These are phyloP conservation scores for Chlorophyllum brunneum DNA, from an alignment of 768 basidiomycete genomes.

Conservation along the genomic window DNA sequence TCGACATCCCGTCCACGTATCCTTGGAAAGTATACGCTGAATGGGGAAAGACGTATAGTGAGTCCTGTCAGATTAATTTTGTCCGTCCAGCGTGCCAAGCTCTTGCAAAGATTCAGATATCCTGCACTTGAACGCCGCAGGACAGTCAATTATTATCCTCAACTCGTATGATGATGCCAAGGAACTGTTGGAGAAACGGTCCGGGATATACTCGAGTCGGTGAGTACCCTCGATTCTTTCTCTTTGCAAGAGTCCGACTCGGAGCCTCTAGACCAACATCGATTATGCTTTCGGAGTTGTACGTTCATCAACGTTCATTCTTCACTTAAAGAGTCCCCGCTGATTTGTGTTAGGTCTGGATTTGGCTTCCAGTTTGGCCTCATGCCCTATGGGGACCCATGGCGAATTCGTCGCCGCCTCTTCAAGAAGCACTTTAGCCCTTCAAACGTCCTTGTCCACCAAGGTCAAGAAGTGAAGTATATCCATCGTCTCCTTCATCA, in stretches of 20 bases:
- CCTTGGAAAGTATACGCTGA: slow-evolving; percentile 39
- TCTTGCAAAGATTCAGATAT: slow-evolving; percentile 18
- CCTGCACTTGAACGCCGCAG: slow-evolving; percentile 17
- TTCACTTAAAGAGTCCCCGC: not conserved
- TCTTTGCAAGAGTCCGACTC: not conserved
- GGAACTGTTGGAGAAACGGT: slow-evolving; percentile 20
- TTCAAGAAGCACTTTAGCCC: slow-evolving; percentile 19
- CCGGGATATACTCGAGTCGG: slow-evolving; percentile 21
- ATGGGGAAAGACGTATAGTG: slow-evolving; percentile 41
- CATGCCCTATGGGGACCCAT: slow-evolving; percentile 18
- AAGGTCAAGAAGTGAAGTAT: slow-evolving; percentile 14
- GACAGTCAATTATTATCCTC: slow-evolving; percentile 18
- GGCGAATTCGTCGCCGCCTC: slow-evolving; percentile 18
- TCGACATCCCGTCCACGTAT: slow-evolving; percentile 36
- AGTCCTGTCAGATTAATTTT: not conserved
- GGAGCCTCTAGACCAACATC: slow-evolving; percentile 13
- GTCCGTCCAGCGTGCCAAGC: not conserved
- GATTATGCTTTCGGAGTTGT: slow-evolving; percentile 19
- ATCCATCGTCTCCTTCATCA: slow-evolving; percentile 14
- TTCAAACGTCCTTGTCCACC: slow-evolving; percentile 10
- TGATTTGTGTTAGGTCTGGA: slow-evolving; percentile 15
- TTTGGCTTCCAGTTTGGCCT: slow-evolving; percentile 18
- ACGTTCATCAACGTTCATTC: not conserved
- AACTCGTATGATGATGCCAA: slow-evolving; percentile 19
- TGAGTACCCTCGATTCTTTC: not conserved